These are phyloP conservation scores for Cicer arietinum DNA, from an alignment of 306 rosid species.

Conservation along the genomic window DNA sequence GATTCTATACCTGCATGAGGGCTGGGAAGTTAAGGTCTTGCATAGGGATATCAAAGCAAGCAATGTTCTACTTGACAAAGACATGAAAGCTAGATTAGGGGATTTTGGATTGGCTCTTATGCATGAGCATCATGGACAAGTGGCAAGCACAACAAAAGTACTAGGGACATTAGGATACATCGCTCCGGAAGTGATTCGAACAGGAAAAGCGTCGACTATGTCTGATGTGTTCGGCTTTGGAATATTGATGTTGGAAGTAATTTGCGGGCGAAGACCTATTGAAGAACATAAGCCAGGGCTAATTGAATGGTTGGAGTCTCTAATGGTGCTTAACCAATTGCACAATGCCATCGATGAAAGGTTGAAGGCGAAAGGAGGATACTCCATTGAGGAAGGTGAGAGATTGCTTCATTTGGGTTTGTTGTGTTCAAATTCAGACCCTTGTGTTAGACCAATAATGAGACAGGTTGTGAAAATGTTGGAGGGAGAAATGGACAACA, in stretches of 20 bases:
- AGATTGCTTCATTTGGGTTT: conserved; percentile 65
- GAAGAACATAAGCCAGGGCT: conserved; percentile 61
- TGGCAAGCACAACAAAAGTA: conserved; percentile 56
- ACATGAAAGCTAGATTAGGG: conserved; percentile 67
- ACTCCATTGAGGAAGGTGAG: conserved; percentile 55
- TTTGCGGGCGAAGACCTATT: conserved; percentile 61
- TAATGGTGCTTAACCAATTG: conserved; percentile 48
- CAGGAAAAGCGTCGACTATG: conserved; percentile 52
- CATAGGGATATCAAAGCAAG: conserved; percentile 74
- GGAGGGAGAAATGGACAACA: conserved; percentile 50
- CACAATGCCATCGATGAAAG: conserved; percentile 56
- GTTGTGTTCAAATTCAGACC: conserved; percentile 60
- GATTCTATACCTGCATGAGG: conserved; percentile 68
- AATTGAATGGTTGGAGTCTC: conserved; percentile 57
- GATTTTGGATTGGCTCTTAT: conserved; percentile 70
- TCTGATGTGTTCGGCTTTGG: conserved; percentile 73
- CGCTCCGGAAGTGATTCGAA: conserved; percentile 65
- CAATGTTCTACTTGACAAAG: conserved; percentile 71
- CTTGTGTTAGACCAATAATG: conserved; percentile 63
- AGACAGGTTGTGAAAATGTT: conserved; percentile 63
- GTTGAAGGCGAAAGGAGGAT: conserved; percentile 50
- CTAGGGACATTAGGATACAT: conserved; percentile 71
- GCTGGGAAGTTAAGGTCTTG: conserved; percentile 73
- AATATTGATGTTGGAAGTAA: conserved; percentile 62
- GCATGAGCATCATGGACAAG: conserved; percentile 55